These are phyloP conservation scores for Penicillium olsonii DNA, from an alignment of 2,329 filamentous ascomycete genomes.

Conservation along the genomic window DNA sequence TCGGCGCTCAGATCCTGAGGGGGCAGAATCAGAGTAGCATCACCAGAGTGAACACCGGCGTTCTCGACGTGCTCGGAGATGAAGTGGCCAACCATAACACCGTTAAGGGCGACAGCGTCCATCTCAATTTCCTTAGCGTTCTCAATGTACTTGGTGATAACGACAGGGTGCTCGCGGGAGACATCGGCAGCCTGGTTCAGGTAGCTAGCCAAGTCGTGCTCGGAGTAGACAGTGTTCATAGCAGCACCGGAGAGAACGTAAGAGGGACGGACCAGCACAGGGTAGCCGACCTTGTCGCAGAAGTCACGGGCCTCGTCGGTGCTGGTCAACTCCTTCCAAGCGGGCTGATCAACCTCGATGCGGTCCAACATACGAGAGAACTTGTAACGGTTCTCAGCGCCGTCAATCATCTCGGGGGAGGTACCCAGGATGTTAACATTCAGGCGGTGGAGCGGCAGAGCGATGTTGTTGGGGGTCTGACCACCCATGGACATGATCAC, in stretches of 20 bases:
- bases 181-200: conserved; percentile 89
- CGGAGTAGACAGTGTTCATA: conserved; percentile 99
- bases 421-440: conserved; percentile 94
- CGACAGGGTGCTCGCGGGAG: conserved; percentile 91
- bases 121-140: conserved; percentile 99
- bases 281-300: conserved; percentile 86
- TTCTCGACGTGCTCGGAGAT: conserved; percentile 99
- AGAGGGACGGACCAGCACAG: conserved; percentile 90
- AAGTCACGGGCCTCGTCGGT: conserved; percentile 87
- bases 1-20: conserved; percentile 89
- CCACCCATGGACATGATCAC: conserved; percentile 96
- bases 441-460: conserved; percentile 80
- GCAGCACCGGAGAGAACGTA: conserved; percentile 96
- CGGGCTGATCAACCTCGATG: conserved; percentile 92
- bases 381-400: conserved; percentile 96
- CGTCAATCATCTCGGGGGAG: conserved; percentile 98
- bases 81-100: conserved; percentile 89
- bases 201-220: conserved; percentile 86
- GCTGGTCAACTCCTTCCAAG: conserved; percentile 96
- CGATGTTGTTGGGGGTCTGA: conserved; percentile 97
- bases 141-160: conserved; percentile 99
- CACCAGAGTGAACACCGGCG: conserved; percentile 96
- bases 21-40: conserved; percentile 91
- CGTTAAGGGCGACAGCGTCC: conserved; percentile 93
- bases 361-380: conserved; percentile 97